Percentiles rank a stretch among this genome's conserved stretches.
phyloP scores from a whole-genome alignment of 2,329 filamentous ascomycete species.

The Penicillium sp. region DNA sequence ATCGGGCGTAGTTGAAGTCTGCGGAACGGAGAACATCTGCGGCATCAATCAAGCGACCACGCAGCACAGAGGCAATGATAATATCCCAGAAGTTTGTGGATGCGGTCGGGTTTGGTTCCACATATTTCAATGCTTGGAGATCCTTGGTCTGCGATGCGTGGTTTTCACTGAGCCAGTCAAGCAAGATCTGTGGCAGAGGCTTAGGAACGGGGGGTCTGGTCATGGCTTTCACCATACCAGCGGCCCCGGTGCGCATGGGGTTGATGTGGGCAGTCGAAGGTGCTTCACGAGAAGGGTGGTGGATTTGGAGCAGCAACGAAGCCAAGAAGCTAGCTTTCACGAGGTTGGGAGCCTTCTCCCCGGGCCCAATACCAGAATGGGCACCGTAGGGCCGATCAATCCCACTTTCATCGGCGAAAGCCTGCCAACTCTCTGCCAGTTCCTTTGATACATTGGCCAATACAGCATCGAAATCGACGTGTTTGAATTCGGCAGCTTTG shows the following conservation, averaged over 20 bases:
- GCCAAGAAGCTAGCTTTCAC: conserved; percentile 78
- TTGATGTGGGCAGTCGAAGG: conserved; percentile 23
- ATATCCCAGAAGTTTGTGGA: conserved; percentile 83
- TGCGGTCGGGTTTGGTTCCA: conserved; percentile 70
- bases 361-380: conserved; percentile 64
- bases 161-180: conserved; percentile 77
- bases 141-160: conserved; percentile 72
- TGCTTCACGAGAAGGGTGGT: conserved; percentile 61
- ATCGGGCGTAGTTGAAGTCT: conserved; percentile 74
- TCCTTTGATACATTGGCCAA: conserved; percentile 39
- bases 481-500: conserved; percentile 33
- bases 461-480: conserved; percentile 31
- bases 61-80: conserved; percentile 70
- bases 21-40: conserved; percentile 69
- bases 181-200: conserved; percentile 71
- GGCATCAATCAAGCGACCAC: conserved; percentile 69
- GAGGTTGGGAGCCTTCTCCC: conserved; percentile 61
- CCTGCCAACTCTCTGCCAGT: conserved; percentile 38
- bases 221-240: conserved; percentile 32
- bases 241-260: conserved; percentile 28
- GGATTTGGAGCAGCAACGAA: conserved; percentile 72
- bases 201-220: conserved; percentile 29
- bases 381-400: conserved; percentile 38
- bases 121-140: conserved; percentile 61
- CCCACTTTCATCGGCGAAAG: conserved; percentile 44